Evolutionary conservation across 2,329 filamentous ascomycete species (phyloP).

Genomic region (Xylaria sp.): DNA sequence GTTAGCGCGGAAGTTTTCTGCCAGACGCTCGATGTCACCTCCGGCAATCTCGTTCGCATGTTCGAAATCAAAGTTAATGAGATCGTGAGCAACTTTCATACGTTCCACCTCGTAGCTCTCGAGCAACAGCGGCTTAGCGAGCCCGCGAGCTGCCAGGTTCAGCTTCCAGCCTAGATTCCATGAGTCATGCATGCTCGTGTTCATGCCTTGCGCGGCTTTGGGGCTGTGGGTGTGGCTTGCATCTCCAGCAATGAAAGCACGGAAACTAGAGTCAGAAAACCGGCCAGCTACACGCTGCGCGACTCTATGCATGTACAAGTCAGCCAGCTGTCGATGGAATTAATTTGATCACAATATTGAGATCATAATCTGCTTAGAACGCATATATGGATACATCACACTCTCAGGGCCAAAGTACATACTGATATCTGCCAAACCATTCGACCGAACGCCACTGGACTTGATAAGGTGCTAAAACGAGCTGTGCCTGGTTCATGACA

Average conservation of each 20-base stretch:
- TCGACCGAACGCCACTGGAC: conserved; percentile 65
- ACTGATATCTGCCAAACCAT: conserved; percentile 75
- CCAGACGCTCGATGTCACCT: conserved; percentile 67
- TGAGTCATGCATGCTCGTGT: conserved; percentile 62
- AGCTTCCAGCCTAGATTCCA: conserved; percentile 53
- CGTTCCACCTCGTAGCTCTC: conserved; percentile 68
- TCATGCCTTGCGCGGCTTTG: conserved; percentile 67
- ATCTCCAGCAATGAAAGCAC: conserved; percentile 70
- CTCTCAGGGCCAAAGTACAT: not conserved
- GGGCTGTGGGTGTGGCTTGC: conserved; percentile 68
- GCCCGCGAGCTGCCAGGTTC: conserved; percentile 59
- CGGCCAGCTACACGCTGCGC: conserved; percentile 73
- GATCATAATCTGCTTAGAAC: too few relatives aligned
- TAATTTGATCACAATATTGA: not conserved
- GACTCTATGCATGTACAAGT: conserved; percentile 45
- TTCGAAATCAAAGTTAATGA: conserved; percentile 63
- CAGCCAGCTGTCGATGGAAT: not conserved
- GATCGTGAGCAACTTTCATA: conserved; percentile 64
- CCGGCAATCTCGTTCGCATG: conserved; percentile 64
- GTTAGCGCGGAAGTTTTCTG: conserved; percentile 72
- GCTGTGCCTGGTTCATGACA: conserved; percentile 70
- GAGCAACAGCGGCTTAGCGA: conserved; percentile 60
- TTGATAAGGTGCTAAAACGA: conserved; percentile 64
- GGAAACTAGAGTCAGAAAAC: conserved; percentile 66
- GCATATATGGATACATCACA: not conserved